A percentile compares a stretch with the other conserved stretches of the same genome.
Evolutionary conservation across 2,329 filamentous ascomycete genomes (phyloP).

Genomic region (Ascocoryne sarcoides): DNA sequence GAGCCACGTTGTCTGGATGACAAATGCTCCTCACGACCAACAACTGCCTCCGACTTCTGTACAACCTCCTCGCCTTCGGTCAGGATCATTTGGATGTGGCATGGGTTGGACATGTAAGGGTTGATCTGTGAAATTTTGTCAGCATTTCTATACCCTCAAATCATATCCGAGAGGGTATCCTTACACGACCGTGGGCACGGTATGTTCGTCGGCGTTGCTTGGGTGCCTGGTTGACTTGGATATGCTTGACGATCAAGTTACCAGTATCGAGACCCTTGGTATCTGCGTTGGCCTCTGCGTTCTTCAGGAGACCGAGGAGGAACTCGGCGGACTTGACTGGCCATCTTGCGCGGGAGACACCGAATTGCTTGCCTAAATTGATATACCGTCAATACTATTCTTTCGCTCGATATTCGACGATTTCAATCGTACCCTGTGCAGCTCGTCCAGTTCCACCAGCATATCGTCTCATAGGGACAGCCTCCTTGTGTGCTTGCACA

Average conservation of each 20-base stretch:
- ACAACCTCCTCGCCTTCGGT: constrained; percentile 96
- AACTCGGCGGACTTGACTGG: constrained; percentile 99
- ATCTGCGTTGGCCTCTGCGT: constrained; percentile 94
- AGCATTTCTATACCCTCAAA: constrained; percentile 1
- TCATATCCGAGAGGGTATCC: constrained; percentile 34
- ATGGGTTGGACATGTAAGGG: constrained; percentile 99
- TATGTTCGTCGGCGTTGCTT: constrained; percentile 99
- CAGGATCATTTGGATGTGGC: constrained; percentile 99
- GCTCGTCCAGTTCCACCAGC: constrained; percentile 90
- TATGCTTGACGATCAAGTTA: constrained; percentile 99
- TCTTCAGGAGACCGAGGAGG: constrained; percentile 93
- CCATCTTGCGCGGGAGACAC: constrained; percentile 97
- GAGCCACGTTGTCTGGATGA: constrained; percentile 86
- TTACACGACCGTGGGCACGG: constrained; percentile 99
- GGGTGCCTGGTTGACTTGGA: constrained; percentile 99
- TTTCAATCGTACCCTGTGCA: constrained; percentile 81
- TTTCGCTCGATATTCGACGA: not conserved
- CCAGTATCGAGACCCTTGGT: constrained; percentile 95
- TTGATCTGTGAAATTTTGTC: constrained; percentile 63
- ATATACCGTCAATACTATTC: not conserved
- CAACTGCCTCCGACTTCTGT: constrained; percentile 71
- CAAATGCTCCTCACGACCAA: constrained; percentile 61
- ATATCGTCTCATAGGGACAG: constrained; percentile 96
- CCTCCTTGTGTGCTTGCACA: constrained; percentile 94
- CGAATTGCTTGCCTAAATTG: constrained; percentile 86